These are phyloP conservation scores for Gaeumannomyces sp. DNA, from an alignment of 2,329 filamentous ascomycete species.

Conservation along the genomic window DNA sequence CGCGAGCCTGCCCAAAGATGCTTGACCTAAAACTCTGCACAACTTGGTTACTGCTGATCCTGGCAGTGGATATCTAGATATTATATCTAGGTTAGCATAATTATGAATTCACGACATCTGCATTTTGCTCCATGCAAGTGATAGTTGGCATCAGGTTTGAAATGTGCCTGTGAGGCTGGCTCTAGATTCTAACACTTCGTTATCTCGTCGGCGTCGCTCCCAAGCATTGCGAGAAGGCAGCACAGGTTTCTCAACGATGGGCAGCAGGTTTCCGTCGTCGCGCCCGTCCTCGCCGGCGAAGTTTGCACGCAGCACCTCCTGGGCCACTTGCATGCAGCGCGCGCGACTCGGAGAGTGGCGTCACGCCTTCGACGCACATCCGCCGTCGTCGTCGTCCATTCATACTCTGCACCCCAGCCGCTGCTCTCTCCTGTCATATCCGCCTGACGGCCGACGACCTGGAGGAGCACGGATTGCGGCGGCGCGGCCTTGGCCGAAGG, in stretches of 20 bases:
- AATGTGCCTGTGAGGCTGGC: background rate
- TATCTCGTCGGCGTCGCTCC: conserved; percentile 34
- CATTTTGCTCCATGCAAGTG: background rate
- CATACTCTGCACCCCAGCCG: conserved; percentile 16
- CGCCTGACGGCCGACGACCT: conserved; percentile 14
- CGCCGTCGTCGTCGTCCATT: conserved; percentile 1
- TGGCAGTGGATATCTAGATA: background rate
- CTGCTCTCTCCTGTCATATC: conserved; percentile 11
- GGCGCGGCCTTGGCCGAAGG: conserved; percentile 47
- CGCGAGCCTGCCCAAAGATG: background rate
- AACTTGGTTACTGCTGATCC: background rate
- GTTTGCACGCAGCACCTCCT: conserved; percentile 50
- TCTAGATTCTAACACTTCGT: conserved; percentile 10
- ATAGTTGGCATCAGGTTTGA: background rate
- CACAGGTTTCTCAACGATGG: conserved; percentile 64
- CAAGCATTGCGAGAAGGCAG: conserved; percentile 55
- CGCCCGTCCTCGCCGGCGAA: conserved; percentile 31
- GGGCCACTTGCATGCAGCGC: conserved; percentile 52
- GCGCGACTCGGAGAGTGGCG: conserved; percentile 47
- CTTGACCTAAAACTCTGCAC: background rate
- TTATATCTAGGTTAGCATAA: background rate
- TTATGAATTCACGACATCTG: background rate
- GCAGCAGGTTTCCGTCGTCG: conserved; percentile 38
- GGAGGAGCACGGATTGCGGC: conserved; percentile 39
- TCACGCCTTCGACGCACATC: conserved; percentile 22